Base-by-base conservation (phyloP, 257 asterid species). In the Marsdenia floribunda region DNA sequence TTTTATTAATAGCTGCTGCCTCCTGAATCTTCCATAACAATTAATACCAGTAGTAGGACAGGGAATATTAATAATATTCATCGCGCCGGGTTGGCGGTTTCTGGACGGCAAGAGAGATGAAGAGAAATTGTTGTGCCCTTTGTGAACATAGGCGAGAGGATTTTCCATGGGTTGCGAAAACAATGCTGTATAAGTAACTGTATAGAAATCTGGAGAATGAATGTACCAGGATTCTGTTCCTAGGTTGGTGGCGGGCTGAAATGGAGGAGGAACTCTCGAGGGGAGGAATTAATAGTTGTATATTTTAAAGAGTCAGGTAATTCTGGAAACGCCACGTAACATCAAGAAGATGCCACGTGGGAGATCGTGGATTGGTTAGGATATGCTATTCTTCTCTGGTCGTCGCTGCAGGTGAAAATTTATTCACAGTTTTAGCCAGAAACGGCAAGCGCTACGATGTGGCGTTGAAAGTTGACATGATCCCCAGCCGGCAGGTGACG, bases 311-410 rank as follows among this genome's bases (percentile, higher is more conserved):
- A 54, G 12, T 60, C 11, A 19, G 4, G 12, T 8, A 15, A 66
- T 42, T 61, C 7, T 33, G 33, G 60, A 4, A 18, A 53, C 16
- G 47, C 42, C 77, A 74, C 78, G 78, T 74, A 72, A 52, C 65
- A 35, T 65, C 52, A 47, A 65, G 35, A 4, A 9, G 2, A 0
- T 46, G 14, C 49, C 57, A 73, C 77, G 70, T 61, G 77, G 68
- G 29, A 76, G n/a, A 29, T 26, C 10, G 50, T 18, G 74, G 78
- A 14, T 44, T 18, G 73, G 26, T 26, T 11, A 8, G n/a, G 29
- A 35, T 13, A 64, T 3, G 6, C 18, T 59, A 24, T 10, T 59
- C 65, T 59, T 59, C 38, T 9, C 38, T 24, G 38, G 65, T 24
- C 19, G 65, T 24, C 65, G 14, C 38, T 0, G 38, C 37, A 24